Base-by-base conservation (phyloP, 129 eudicot genomes). In the Escallonia herrerae region DNA sequence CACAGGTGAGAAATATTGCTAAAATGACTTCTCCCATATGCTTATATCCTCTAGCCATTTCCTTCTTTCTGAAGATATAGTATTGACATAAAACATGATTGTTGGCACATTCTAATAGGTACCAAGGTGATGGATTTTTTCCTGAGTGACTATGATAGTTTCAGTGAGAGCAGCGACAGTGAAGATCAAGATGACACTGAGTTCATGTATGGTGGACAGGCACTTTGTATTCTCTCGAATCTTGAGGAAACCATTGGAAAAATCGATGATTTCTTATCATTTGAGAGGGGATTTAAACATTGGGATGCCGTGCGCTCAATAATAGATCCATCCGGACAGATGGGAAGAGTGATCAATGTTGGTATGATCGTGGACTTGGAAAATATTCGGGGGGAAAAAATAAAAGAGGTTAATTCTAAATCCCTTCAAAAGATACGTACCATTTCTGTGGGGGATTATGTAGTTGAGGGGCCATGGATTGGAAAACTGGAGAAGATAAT, bases 201-300 rank as follows among this genome's bases (percentile, higher is more conserved):
- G 57, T 74, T 77, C 73, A 62, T 84, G 42, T 89, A 83, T 61
- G 73, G 93, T 49, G 95, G 97, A 38, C 95, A 86, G 56, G 99
- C 99, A 4, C 63, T 67, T 65, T 79, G 76, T 40, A 84, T 94
- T 55, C 78, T 94, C 44, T 89, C 97, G 3, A 86, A 77, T 65
- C 95, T 94, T 15, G 95, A 94, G 79, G 90, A 94, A 71, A 67
- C 86, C 7, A 82, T 94, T 8, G 84, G 75, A 3, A 94, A 94
- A 56, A 89, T 94, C 33, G 97, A 94, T 41, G 99, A 94, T 76
- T 81, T 89, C 60, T 93, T 94, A 63, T 75, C 82, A 51, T 89
- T 94, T 42, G 99, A 94, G 68, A 78, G 97, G 74, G 72, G 70
- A 39, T 89, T 83, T 68, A 58, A 57, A 15, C 89, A 64, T 47